Evolutionary conservation across 768 basidiomycete species (phyloP), one percentile per base, ranked within the genome.

Genomic region (Macrolepiota albuminosa): DNA sequence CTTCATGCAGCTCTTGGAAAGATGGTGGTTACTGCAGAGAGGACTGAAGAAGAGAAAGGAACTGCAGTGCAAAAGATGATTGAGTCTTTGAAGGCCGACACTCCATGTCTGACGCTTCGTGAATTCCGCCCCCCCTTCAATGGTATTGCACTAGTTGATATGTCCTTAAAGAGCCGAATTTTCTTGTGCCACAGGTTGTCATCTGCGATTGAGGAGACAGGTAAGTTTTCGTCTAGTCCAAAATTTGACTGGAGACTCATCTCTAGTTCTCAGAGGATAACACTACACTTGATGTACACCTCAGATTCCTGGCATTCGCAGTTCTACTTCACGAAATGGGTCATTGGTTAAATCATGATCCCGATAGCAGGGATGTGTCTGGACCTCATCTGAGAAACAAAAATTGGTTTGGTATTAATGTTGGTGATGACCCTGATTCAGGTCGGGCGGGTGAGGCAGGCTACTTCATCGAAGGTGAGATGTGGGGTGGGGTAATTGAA

Each of bases 401-500:
- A 4, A 18, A 42, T 54, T 54, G 53, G 40, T 16, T 11, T 16
- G 53, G 53, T 21, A 1, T 0, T 8, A 52, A 37, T 4, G 13
- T 37, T 21, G 21, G 21, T 21, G 21, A 21, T 21, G 21, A 21
- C 21, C 21, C 1, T 21, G 1, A 21, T 21, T 21, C 21, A 4
- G 2, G 1, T 1, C 16, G 24, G 26, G 1, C n/a, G 0, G 53
- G 53, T 1, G 40, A 54, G 31, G 53, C 53, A 42, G 53, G 53
- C 21, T 54, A 42, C n/a, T 54, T 40, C 29, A 5, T 42, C 0
- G 53, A 54, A 42, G 53, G 53, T 2, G 4, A 54, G 6, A 11
- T 54, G 37, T 54, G 53, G 53, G 53, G 39, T 11, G 53, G 53
- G 3, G 31, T 54, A 18, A 43, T 54, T 14, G 40, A 54, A 6